Base-by-base conservation (phyloP, 1,284 basidiomycete genomes). In the Rhodotorula sp. region DNA sequence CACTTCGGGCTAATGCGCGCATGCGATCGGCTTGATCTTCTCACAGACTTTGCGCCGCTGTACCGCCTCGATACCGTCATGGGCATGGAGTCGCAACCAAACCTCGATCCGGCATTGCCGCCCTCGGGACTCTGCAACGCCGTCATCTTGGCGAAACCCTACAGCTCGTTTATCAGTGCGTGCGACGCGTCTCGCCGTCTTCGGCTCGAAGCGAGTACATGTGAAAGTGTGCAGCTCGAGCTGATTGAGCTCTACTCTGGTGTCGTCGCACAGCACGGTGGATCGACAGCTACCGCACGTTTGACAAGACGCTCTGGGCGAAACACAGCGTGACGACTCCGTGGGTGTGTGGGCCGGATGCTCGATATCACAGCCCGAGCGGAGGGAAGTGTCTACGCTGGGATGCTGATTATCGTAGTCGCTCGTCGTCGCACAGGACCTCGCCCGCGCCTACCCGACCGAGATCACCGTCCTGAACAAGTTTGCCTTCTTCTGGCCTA, bases 401-500 rank as follows among this genome's bases (percentile, higher is more conserved):
- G 3, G 10, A 47, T 52, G 46, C 39, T 26, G 21, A 43, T 14
- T 43, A n/a, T n/a, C n/a, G n/a, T n/a, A n/a, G 39, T 34, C 34
- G 3, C 29, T 60, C 39, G 51, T 16, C 1, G n/a, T 3, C 7
- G 2, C 43, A n/a, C 65, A 75, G 73, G 59, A 67, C 26, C 78
- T 85, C 15, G 84, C 84, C 0, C 77, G 82, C 39, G 64, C 73
- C 2, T 76, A 83, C 76, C 83, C 84, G 2, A 67, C 76, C 12
- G 83, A 84, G 62, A 69, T 85, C 26, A 83, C 84, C 58, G 84
- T 85, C 10, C 75, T 85, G 14, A 80, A 80, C 63, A 79, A 82
- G 43, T 76, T 80, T 49, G 84, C 84, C 0, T 83, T 85, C 76
- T 85, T 85, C 76, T 84, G 82, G 81, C 84, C 84, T 0, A 79